Evolutionary conservation across 306 rosid species (phyloP).

Genomic region (Cucurbita ficifolia): DNA sequence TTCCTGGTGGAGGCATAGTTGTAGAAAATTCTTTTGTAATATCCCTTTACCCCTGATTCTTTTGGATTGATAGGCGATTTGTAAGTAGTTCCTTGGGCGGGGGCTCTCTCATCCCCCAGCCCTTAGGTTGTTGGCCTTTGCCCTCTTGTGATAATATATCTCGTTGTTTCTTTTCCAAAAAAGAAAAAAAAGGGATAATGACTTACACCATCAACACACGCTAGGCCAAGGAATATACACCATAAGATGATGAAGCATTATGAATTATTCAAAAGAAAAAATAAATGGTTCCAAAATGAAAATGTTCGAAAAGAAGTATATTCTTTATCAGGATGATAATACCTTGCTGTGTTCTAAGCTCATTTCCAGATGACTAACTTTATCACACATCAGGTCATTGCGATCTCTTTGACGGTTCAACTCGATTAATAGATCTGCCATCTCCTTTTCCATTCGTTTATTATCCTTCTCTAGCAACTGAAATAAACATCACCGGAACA

Average conservation of each 20-base stretch:
- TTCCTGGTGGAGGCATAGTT: too few relatives aligned
- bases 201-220: not conserved
- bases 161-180: not conserved
- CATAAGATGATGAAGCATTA: not conserved
- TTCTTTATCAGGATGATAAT: constrained; percentile 2
- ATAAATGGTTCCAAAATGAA: not conserved
- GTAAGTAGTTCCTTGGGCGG: not conserved
- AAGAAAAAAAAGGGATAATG: not conserved
- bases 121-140: not conserved
- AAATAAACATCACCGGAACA: constrained; percentile 6
- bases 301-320: not conserved
- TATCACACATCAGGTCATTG: constrained; percentile 25
- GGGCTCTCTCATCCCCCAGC: not conserved
- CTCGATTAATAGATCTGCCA: constrained; percentile 20
- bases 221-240: not conserved
- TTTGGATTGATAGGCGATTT: not conserved
- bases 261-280: not conserved
- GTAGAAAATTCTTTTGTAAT: not conserved
- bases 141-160: not conserved
- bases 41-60: not conserved
- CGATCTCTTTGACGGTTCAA: constrained; percentile 36
- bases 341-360: constrained; percentile 37
- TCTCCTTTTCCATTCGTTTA: constrained; percentile 26
- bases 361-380: constrained; percentile 29
- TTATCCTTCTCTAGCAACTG: constrained; percentile 45